These are phyloP conservation scores for Aspergillus felis DNA, from an alignment of 2,329 filamentous ascomycete species.

Conservation along the genomic window DNA sequence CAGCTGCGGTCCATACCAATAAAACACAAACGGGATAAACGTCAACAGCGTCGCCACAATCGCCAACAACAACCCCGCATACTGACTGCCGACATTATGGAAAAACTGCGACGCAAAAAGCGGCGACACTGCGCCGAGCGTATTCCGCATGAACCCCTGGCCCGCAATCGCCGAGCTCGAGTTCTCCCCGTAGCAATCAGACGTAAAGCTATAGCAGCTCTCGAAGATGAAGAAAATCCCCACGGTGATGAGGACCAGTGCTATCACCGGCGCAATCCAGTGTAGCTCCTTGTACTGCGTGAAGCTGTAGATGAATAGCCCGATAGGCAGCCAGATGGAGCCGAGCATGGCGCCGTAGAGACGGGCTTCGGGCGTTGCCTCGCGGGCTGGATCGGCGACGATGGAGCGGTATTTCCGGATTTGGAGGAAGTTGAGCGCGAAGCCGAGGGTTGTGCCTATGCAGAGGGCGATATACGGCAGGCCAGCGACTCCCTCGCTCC, in stretches of 20 bases:
- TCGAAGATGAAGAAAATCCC: slow-evolving; percentile 51
- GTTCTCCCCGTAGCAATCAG: slow-evolving; percentile 50
- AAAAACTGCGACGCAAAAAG: slow-evolving; percentile 53
- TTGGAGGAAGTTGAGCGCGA: slow-evolving; percentile 48
- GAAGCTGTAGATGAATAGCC: slow-evolving; percentile 53
- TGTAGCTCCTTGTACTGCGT: slow-evolving; percentile 48
- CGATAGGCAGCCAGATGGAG: slow-evolving; percentile 46
- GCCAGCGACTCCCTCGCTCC: slow-evolving; percentile 48
- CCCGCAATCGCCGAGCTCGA: slow-evolving; percentile 44
- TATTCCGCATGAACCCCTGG: slow-evolving; percentile 52
- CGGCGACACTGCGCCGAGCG: slow-evolving; percentile 50
- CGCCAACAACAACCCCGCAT: slow-evolving; percentile 48
- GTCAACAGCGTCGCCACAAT: slow-evolving; percentile 41
- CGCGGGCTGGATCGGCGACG: slow-evolving; percentile 22
- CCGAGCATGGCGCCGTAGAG: slow-evolving; percentile 50
- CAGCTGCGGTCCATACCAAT: slow-evolving; percentile 25
- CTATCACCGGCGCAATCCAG: slow-evolving; percentile 50
- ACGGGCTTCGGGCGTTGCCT: slow-evolving; percentile 44
- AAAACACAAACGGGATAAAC: slow-evolving; percentile 29
- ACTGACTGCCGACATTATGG: slow-evolving; percentile 51
- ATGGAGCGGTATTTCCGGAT: slow-evolving; percentile 49
- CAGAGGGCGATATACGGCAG: slow-evolving; percentile 51
- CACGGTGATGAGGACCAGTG: slow-evolving; percentile 48
- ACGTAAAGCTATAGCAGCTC: slow-evolving; percentile 47
- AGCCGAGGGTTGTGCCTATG: slow-evolving; percentile 48